Base-by-base conservation (phyloP, 495 filamentous ascomycete species). In the Antarctomyces pellizariae region DNA sequence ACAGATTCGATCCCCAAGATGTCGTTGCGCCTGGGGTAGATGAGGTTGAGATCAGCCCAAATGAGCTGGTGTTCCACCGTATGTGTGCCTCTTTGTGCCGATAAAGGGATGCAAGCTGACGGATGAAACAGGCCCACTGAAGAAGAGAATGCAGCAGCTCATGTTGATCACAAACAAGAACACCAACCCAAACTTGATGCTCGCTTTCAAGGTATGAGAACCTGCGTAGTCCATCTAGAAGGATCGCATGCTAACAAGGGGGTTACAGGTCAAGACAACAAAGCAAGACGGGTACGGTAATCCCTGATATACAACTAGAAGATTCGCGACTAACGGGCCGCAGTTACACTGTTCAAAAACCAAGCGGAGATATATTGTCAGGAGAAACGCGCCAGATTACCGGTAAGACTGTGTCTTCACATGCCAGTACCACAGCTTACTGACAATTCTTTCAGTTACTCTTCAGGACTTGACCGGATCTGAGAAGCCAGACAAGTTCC, bases 341-440 rank as follows among this genome's bases (percentile, higher is more conserved):
- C n/a, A 95, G 84, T 54, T 97, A 97, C 53, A 95, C 86, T 45
- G 86, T 97, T 17, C 75, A 89, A 32, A 89, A 89, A 23, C 95
- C 95, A 52, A 92, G 84, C 16, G 86, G 86, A 26, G 74, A 80
- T 43, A 82, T 97, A 49, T 78, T 92, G 42, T 64, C 78, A 11
- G 77, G 80, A 26, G 64, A 71, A 41, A 62, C 73, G 37, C 79
- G 93, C 32, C 80, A 92, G 47, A 84, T 97, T 32, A 74, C 84
- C 52, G 83, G 83, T 92, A 57, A 36, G 64, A 51, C 24, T 24
- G 25, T 34, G 4, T 12, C 13, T 13, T 16, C 4, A 26, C 34
- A 28, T 19, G 35, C 28, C n/a, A n/a, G n/a, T n/a, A n/a, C n/a
- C n/a, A 14, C 16, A 25, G 31, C 31, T 20, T 21, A 13, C 24